Conservation (phyloP, 2,329 filamentous ascomycete genomes). For the Teratosphaeria nubilosa region DNA sequence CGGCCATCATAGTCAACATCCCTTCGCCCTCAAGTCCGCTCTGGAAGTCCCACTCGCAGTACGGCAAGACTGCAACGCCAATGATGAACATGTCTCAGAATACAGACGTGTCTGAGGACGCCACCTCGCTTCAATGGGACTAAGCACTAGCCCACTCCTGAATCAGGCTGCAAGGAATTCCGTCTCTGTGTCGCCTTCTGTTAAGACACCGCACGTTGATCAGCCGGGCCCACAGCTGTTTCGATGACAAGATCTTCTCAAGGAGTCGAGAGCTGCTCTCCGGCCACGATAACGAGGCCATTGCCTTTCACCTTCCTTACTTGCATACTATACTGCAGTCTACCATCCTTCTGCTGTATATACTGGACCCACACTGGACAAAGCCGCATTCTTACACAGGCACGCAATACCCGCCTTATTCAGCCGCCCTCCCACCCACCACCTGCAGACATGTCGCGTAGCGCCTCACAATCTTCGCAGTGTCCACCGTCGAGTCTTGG, state of each 20-base stretch:
- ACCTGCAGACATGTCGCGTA: slow-evolving; percentile 75
- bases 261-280: neutral
- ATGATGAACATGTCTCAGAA: neutral
- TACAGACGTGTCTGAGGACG: neutral
- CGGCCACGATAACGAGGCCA: neutral
- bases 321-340: neutral
- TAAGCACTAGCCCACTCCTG: neutral
- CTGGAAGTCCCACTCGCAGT: too few relatives aligned
- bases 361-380: neutral
- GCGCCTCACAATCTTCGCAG: slow-evolving; percentile 65
- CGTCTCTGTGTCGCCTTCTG: neutral
- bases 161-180: neutral
- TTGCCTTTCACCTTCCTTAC: neutral
- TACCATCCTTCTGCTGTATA: neutral
- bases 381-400: neutral
- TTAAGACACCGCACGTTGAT: neutral
- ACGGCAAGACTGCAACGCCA: too few relatives aligned
- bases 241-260: neutral
- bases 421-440: slow-evolving; percentile 49
- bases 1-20: too few relatives aligned
- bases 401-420: slow-evolving; percentile 22
- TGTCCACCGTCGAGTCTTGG: slow-evolving; percentile 50
- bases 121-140: neutral
- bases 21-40: too few relatives aligned
- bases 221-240: neutral